Evolutionary conservation across 495 filamentous ascomycete species (phyloP).

Genomic region (Trichoderma reesei): DNA sequence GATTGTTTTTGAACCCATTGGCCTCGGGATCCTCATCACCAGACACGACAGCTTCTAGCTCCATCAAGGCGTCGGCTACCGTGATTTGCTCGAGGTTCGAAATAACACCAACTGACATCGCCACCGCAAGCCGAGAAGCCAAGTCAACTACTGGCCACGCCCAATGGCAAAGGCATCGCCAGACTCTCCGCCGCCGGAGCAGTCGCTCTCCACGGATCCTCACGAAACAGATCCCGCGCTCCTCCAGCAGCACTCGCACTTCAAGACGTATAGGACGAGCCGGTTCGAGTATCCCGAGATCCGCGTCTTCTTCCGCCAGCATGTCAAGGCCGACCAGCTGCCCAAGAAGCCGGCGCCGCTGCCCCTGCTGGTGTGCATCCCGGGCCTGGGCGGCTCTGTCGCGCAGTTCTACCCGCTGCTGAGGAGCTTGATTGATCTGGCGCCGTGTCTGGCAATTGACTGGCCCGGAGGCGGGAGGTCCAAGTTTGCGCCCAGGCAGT

Average conservation of each 20-base stretch:
- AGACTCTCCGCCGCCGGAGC: background rate
- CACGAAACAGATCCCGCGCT: slow-evolving; percentile 60
- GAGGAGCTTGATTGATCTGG: slow-evolving; percentile 70
- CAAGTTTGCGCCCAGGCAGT: slow-evolving; percentile 54
- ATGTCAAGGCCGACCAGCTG: slow-evolving; percentile 70
- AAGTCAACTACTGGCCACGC: background rate
- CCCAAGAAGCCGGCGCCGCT: slow-evolving; percentile 60
- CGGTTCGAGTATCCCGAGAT: slow-evolving; percentile 63
- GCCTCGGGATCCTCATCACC: background rate
- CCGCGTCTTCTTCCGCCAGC: slow-evolving; percentile 72
- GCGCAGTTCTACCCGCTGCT: slow-evolving; percentile 81
- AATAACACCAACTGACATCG: background rate
- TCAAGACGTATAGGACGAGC: slow-evolving; percentile 60
- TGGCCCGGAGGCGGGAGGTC: slow-evolving; percentile 82
- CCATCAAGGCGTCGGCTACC: background rate
- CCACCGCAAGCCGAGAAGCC: background rate
- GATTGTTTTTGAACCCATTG: background rate
- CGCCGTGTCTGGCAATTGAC: slow-evolving; percentile 84
- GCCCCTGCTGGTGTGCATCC: slow-evolving; percentile 83
- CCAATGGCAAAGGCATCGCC: background rate
- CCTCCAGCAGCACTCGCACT: slow-evolving; percentile 63
- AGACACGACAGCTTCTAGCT: background rate
- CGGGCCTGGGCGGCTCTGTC: slow-evolving; percentile 81
- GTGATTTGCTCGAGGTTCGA: too few species aligned
- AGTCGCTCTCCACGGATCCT: background rate